Conservation (phyloP, 805 yeast genomes). For the Sugiyamaella floridensis region DNA sequence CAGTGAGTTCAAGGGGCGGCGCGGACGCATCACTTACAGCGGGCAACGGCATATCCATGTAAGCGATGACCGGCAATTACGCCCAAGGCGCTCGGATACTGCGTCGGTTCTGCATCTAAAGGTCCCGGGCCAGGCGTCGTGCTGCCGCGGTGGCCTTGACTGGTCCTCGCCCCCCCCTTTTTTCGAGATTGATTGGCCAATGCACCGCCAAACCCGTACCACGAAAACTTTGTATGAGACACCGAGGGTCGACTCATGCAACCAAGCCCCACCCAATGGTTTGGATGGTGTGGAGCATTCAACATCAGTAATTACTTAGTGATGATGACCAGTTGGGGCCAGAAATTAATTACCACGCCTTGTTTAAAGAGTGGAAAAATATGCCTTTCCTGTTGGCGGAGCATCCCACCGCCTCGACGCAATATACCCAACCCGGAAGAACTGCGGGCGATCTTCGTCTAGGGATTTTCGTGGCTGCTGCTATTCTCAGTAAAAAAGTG, state of each 20-base stretch:
- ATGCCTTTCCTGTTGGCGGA: not conserved
- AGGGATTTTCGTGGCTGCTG: not conserved
- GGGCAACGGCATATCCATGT: too few relatives aligned
- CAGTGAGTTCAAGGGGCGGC: too few relatives aligned
- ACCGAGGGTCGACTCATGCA: not conserved
- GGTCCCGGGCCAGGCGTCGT: not conserved
- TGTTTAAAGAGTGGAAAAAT: too few relatives aligned
- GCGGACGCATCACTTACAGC: too few relatives aligned
- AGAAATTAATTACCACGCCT: too few relatives aligned
- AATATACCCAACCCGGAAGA: not conserved
- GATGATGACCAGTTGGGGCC: too few relatives aligned
- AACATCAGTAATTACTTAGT: too few relatives aligned
- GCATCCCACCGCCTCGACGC: not conserved
- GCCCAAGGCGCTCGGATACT: not conserved
- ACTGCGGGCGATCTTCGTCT: not conserved
- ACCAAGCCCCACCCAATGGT: not conserved
- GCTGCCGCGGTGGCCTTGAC: not conserved
- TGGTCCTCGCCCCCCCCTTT: not conserved
- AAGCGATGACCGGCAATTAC: constrained; percentile 4
- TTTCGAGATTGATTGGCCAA: not conserved
- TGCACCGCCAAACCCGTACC: not conserved
- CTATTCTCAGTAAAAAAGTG: not conserved
- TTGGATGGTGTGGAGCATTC: too few relatives aligned
- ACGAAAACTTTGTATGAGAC: not conserved
- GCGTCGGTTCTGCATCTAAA: not conserved